phyloP scores from a whole-genome alignment of 2,329 filamentous ascomycete species.

The Atkinsonella hypoxylon region DNA sequence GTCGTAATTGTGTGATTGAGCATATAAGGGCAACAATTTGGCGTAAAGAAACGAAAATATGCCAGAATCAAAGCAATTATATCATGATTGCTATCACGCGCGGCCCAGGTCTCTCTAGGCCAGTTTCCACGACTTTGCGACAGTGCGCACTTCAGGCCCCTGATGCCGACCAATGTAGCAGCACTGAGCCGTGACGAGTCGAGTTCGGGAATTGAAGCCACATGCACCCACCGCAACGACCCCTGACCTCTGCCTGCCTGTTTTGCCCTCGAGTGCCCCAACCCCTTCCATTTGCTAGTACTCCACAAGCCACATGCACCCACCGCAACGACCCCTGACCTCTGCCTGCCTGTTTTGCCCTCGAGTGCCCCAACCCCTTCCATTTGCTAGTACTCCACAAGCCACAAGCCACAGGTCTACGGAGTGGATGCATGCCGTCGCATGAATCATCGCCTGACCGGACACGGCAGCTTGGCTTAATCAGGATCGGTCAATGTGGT shows the following conservation, averaged over 20 bases:
- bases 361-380: neutral
- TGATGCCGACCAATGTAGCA: neutral
- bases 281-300: neutral
- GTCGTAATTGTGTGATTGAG: too few species aligned
- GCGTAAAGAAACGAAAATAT: too few species aligned
- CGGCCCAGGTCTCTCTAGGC: too few species aligned
- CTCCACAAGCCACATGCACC: neutral
- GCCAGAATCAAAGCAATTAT: too few species aligned
- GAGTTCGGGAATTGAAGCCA: constrained; percentile 1
- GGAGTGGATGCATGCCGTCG: too few species aligned
- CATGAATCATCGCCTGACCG: neutral
- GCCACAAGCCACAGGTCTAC: too few species aligned
- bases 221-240: neutral
- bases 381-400: neutral
- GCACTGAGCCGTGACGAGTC: neutral
- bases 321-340: constrained; percentile 1
- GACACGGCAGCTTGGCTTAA: neutral
- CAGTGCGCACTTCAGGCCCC: too few species aligned
- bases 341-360: neutral
- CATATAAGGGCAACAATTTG: too few species aligned
- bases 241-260: constrained; percentile 1
- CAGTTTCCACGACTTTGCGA: too few species aligned
- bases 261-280: neutral
- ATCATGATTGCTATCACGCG: too few species aligned
- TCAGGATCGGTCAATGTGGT: neutral